Percentiles rank a stretch among this genome's conserved stretches.
These are phyloP conservation scores for Syzygium aqueum DNA, from an alignment of 345 rosid genomes.

Conservation along the genomic window DNA sequence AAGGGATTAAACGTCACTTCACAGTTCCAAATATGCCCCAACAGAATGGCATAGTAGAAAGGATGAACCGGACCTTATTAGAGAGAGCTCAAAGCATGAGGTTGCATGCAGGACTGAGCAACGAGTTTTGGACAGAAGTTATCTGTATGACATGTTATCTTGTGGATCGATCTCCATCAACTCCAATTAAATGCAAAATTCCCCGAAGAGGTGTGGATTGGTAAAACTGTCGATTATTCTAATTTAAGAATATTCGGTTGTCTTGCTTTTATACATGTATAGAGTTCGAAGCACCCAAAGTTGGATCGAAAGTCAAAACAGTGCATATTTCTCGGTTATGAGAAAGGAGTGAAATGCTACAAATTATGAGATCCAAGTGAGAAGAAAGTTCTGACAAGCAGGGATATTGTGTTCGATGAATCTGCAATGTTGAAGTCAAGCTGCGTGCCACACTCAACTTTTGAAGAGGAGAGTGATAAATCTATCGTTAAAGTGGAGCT, in stretches of 20 bases:
- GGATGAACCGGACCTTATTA: neutral
- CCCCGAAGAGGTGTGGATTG: neutral
- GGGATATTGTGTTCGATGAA: neutral
- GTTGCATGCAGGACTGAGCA: rapidly evolving
- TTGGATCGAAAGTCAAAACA: neutral
- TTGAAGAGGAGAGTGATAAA: neutral
- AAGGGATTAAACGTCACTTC: neutral
- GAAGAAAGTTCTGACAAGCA: neutral
- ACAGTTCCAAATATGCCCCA: neutral
- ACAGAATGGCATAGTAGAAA: neutral
- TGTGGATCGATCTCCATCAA: neutral
- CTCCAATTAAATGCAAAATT: neutral
- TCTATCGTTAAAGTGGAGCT: neutral
- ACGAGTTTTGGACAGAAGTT: neutral
- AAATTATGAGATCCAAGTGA: neutral
- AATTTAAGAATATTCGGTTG: neutral
- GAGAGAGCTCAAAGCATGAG: neutral
- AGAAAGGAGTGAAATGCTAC: neutral
- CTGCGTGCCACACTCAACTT: rapidly evolving
- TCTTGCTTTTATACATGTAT: neutral
- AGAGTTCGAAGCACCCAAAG: neutral
- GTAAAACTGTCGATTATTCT: neutral
- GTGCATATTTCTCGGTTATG: neutral
- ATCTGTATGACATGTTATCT: neutral
- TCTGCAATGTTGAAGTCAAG: neutral